These are phyloP conservation scores for Arabis hirsuta DNA, from an alignment of 345 rosid genomes.

Conservation along the genomic window DNA sequence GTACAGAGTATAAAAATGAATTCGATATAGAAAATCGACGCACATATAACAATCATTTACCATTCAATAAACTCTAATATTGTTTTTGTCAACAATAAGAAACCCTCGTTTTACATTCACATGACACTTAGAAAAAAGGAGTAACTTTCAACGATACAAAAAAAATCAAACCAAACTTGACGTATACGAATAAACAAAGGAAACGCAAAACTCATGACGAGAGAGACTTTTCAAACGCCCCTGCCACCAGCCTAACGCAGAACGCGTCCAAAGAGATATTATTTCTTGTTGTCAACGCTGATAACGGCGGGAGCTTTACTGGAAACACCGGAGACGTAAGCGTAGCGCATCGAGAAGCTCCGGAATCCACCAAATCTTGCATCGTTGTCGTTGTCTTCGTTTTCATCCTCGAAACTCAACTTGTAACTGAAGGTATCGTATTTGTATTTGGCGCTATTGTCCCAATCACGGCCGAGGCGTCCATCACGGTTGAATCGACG, in stretches of 20 bases:
- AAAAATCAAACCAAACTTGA: constrained; percentile 13
- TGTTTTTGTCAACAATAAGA: too few species aligned
- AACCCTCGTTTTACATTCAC: background rate
- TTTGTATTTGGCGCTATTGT: constrained; percentile 13
- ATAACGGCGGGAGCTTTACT: constrained; percentile 19
- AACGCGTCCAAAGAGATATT: background rate
- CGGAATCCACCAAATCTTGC: constrained; percentile 43
- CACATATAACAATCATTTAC: background rate
- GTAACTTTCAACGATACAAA: constrained; percentile 4
- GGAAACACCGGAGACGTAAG: constrained; percentile 44
- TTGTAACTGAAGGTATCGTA: constrained; percentile 63
- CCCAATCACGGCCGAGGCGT: constrained; percentile 31
- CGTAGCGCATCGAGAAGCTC: constrained; percentile 65
- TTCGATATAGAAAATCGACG: background rate
- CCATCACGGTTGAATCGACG: constrained; percentile 66
- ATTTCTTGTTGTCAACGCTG: constrained; percentile 18
- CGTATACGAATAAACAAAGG: constrained; percentile 21
- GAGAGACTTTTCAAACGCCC: constrained; percentile 11
- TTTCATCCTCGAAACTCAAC: constrained; percentile 72
- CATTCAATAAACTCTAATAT: background rate
- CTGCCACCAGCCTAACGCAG: too few species aligned
- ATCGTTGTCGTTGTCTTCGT: constrained; percentile 30
- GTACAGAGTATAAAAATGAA: background rate
- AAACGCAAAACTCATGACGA: constrained; percentile 24
- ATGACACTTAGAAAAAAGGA: constrained; percentile 8